phyloP scores from a whole-genome alignment of 2,329 filamentous ascomycete genomes.

The Botryotinia globosa region DNA sequence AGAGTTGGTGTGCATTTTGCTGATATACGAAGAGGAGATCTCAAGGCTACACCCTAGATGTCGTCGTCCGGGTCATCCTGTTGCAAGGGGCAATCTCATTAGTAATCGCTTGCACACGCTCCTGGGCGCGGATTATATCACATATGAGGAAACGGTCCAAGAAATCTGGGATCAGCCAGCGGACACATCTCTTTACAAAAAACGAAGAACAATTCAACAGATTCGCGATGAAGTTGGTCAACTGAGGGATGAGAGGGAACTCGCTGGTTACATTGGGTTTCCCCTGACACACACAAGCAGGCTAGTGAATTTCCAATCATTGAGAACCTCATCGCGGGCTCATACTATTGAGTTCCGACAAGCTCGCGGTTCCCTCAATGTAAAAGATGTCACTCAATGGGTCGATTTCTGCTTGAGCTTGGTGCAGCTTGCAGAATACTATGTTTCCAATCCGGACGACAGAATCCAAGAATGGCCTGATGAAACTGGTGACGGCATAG shows the following conservation, averaged over 20 bases:
- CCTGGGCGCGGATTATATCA: slow-evolving; percentile 4
- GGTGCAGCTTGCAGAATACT: slow-evolving; percentile 27
- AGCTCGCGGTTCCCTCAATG: slow-evolving; percentile 26
- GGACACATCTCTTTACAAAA: neutral
- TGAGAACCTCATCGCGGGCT: slow-evolving; percentile 13
- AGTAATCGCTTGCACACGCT: slow-evolving; percentile 26
- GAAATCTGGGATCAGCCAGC: neutral
- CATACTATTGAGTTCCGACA: slow-evolving; percentile 33
- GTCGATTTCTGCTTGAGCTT: slow-evolving; percentile 32
- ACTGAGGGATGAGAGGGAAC: neutral
- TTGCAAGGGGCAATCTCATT: slow-evolving; percentile 19
- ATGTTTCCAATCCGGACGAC: slow-evolving; percentile 20
- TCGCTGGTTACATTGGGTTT: slow-evolving; percentile 23
- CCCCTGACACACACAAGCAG: slow-evolving; percentile 8
- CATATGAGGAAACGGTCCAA: neutral
- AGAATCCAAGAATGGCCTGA: slow-evolving; percentile 22
- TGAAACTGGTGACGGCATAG: neutral
- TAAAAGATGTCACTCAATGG: slow-evolving; percentile 27
- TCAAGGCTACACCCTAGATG: slow-evolving; percentile 30
- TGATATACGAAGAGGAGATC: slow-evolving; percentile 35
- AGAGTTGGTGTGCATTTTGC: slow-evolving; percentile 29
- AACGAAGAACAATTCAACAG: neutral
- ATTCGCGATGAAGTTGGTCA: slow-evolving; percentile 4
- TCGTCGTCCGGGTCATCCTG: slow-evolving; percentile 26
- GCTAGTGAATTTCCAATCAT: slow-evolving; percentile 27